Base-by-base conservation (phyloP, 1,139 yeast genomes). In the Hanseniaspora gamundiae region DNA sequence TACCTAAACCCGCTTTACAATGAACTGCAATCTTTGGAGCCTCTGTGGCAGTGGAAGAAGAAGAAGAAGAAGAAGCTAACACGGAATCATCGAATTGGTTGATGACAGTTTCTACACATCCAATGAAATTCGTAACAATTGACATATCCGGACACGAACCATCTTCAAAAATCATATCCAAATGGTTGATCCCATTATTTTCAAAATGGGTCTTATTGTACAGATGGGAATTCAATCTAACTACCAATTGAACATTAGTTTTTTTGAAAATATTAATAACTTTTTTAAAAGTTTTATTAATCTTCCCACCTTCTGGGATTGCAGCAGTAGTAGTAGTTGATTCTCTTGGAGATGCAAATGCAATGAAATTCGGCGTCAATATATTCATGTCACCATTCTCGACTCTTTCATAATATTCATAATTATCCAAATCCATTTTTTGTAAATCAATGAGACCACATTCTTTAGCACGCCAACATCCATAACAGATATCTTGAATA, bases 381-480 rank as follows among this genome's bases (percentile, higher is more conserved):
- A 83, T 82, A 60, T 91, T 91, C 59, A 91, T 85, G 63, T 91
- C 98, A 48, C 98, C 98, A 61, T 88, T 93, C 60, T 91, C 98
- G 3, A 91, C 98, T 49, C 94, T 70, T 62, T 91, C 98, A 58
- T 85, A 88, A 56, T 79, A 83, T 63, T 91, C 98, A 60, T 91
- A 83, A 56, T 86, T 95, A 60, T 91, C 97, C 50, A 91, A 69
- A 59, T 88, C 84, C 65, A 91, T 88, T n/a, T 74, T 69, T 45
- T 93, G 83, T 58, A 91, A 70, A 57, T 91, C 96, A 43, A 91
- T 69, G 71, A 91, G 76, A 3, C 85, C 82, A 57, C 93, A 74
- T 59, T 88, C 96, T 59, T 91, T 91, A n/a, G 98, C 98, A 55
- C 95, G 73, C 98, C 98, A 91, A 62, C 93, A 78, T 10, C 94